A percentile compares a stretch with the other conserved stretches of the same genome.
These are phyloP conservation scores for Penstemon newberryi DNA, from an alignment of 257 asterid genomes.

Conservation along the genomic window DNA sequence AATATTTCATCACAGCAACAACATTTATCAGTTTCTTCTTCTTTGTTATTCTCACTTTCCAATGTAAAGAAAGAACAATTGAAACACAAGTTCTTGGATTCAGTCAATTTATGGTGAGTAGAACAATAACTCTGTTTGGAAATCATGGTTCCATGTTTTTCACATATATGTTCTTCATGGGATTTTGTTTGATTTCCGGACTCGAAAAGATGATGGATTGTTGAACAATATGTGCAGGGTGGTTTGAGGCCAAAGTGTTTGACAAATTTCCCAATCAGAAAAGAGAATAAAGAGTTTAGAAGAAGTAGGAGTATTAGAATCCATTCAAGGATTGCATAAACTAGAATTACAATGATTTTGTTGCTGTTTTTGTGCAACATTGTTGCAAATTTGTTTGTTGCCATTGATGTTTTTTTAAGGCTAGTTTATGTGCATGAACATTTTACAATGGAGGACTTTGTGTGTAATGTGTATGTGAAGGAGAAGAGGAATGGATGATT, in stretches of 20 bases:
- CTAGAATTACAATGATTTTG: constrained; percentile 44
- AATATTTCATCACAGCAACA: constrained; percentile 54
- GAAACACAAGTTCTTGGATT: constrained; percentile 44
- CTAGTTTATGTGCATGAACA: constrained; percentile 6
- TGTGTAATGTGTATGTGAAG: neutral
- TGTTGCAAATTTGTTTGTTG: constrained; percentile 57
- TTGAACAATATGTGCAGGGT: constrained; percentile 58
- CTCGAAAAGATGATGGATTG: constrained; percentile 41
- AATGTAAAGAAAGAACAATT: constrained; percentile 46
- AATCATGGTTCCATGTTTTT: constrained; percentile 47
- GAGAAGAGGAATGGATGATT: too few relatives aligned
- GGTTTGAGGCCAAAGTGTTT: constrained; percentile 54
- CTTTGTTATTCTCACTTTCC: constrained; percentile 27
- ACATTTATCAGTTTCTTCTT: constrained; percentile 23
- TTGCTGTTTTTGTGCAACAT: constrained; percentile 57
- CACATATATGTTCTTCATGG: constrained; percentile 52
- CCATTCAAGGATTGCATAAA: constrained; percentile 74
- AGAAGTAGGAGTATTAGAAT: constrained; percentile 56
- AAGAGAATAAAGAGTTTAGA: constrained; percentile 55
- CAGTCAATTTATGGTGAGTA: constrained; percentile 45
- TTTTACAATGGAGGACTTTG: neutral
- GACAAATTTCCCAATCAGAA: constrained; percentile 49
- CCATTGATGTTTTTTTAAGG: constrained; percentile 38
- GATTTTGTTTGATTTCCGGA: constrained; percentile 20
- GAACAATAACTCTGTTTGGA: constrained; percentile 48